phyloP scores from a whole-genome alignment of 1,284 basidiomycete species.

The Agroathelia rolfsii region DNA sequence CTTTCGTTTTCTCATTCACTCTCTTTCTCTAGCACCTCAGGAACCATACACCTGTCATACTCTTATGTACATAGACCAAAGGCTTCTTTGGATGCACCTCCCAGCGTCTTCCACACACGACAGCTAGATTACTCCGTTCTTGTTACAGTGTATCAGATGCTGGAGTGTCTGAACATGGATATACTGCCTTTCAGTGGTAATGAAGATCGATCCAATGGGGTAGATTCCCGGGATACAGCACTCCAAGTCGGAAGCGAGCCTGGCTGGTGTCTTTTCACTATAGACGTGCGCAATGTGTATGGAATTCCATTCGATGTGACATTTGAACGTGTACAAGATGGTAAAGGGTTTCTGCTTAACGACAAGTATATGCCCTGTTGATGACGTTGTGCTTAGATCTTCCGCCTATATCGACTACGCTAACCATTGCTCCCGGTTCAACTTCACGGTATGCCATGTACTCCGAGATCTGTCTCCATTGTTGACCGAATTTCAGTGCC shows the following conservation, averaged over 20 bases:
- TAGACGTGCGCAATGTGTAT: slow-evolving; percentile 86
- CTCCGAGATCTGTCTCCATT: slow-evolving; percentile 1
- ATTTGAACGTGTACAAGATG: slow-evolving; percentile 57
- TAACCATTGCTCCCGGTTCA: slow-evolving; percentile 74
- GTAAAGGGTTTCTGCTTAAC: slow-evolving; percentile 23
- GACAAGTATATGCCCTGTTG: slow-evolving; percentile 3
- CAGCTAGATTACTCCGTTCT: slow-evolving; percentile 77
- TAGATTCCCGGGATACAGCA: slow-evolving; percentile 20
- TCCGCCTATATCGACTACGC: slow-evolving; percentile 35
- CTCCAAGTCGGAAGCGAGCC: slow-evolving; percentile 39
- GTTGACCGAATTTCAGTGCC: slow-evolving; percentile 37
- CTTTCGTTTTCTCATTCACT: slow-evolving; percentile 5
- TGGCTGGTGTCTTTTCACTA: slow-evolving; percentile 74
- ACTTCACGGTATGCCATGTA: slow-evolving; percentile 50
- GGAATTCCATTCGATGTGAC: slow-evolving; percentile 82
- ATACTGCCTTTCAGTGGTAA: slow-evolving; percentile 46
- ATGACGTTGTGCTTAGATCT: slow-evolving; percentile 23
- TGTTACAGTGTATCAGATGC: slow-evolving; percentile 88
- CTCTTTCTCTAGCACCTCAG: slow-evolving; percentile 48
- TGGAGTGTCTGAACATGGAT: slow-evolving; percentile 78
- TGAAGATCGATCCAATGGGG: slow-evolving; percentile 11
- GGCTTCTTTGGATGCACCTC: slow-evolving; percentile 22
- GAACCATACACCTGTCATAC: slow-evolving; percentile 78
- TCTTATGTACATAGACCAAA: slow-evolving; percentile 49
- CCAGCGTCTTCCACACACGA: slow-evolving; percentile 68